Evolutionary conservation across 1,284 basidiomycete genomes (phyloP), one percentile per base, ranked within the genome.

Genomic region (Coniferiporia sulphurascens): DNA sequence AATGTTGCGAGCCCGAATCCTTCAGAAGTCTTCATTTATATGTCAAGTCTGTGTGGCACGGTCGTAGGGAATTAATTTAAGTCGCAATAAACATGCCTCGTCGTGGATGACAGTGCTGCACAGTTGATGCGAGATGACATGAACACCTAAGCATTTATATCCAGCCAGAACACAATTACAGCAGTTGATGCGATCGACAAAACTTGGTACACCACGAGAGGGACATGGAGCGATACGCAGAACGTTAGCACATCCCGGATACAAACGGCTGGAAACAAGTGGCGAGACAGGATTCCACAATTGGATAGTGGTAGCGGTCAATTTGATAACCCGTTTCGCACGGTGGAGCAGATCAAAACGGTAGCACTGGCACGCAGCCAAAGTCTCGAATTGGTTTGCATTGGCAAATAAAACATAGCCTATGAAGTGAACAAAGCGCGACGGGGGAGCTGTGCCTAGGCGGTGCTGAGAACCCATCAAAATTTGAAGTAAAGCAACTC

Each of bases 21-120:
- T 41, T 58, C 60, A 48, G 48, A 55, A 35, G 56, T 13, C 56
- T 51, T 58, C 60, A 62, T 62, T 57, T 58, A 54, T 58, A 50
- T 58, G 36, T 1, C 8, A 38, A n/a, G n/a, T 27, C 34, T 36
- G 36, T 49, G 32, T 50, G 52, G 41, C 48, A 50, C 56, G 48
- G 44, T 32, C 48, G 44, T 38, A 58, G 56, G 19, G 15, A 17
- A 12, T 50, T 41, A 44, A 5, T 27, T 44, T 36, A 27, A 45
- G 21, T 50, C 41, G 53, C 41, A 19, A 43, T n/a, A 46, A 38
- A 45, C 19, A n/a, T 43, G 51, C 53, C 41, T 58, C 17, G 22
- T 19, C 58, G 46, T 55, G n/a, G 19, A 17, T 1, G 48, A 54
- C 45, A 35, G 35, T 52, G 35, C n/a, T 38, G 46, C 34, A 58